Evolutionary conservation across 306 rosid genomes (phyloP).

Genomic region (Pterocarpus macrocarpus): DNA sequence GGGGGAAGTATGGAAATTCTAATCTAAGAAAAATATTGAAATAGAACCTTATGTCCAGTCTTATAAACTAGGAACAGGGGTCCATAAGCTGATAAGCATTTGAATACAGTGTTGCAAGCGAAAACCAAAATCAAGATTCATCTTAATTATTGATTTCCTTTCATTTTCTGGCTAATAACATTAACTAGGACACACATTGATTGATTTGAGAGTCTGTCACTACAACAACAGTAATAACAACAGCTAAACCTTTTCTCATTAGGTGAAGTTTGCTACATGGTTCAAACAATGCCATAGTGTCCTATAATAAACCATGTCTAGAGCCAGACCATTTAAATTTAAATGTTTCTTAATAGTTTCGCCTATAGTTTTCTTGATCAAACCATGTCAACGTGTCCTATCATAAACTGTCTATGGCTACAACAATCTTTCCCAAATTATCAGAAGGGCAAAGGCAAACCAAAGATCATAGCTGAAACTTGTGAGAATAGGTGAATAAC

Average conservation of each 20-base stretch:
- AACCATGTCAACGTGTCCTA: neutral
- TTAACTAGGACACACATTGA: neutral
- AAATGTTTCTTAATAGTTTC: no score
- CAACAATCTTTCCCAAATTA: constrained; percentile 13
- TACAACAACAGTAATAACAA: no score
- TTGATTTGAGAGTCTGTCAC: neutral
- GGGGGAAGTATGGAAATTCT: constrained; percentile 6
- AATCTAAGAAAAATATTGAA: constrained; percentile 4
- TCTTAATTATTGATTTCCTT: constrained; percentile 15
- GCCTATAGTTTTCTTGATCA: neutral
- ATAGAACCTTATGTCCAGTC: constrained; percentile 6
- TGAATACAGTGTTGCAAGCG: constrained; percentile 7
- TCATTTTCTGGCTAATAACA: constrained; percentile 10
- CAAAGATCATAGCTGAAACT: neutral
- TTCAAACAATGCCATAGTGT: no score
- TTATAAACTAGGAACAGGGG: constrained; percentile 18
- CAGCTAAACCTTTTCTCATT: no score
- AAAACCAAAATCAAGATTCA: constrained; percentile 22
- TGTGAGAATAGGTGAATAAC: neutral
- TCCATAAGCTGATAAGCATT: constrained; percentile 2
- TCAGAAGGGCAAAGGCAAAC: constrained; percentile 18
- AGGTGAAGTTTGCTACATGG: no score
- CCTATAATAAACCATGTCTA: no score
- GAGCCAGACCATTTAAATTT: neutral
- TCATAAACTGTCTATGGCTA: neutral